These are phyloP conservation scores for Ampelocalamus luodianensis DNA, from an alignment of 176 grass and related monocot genomes.

Conservation along the genomic window DNA sequence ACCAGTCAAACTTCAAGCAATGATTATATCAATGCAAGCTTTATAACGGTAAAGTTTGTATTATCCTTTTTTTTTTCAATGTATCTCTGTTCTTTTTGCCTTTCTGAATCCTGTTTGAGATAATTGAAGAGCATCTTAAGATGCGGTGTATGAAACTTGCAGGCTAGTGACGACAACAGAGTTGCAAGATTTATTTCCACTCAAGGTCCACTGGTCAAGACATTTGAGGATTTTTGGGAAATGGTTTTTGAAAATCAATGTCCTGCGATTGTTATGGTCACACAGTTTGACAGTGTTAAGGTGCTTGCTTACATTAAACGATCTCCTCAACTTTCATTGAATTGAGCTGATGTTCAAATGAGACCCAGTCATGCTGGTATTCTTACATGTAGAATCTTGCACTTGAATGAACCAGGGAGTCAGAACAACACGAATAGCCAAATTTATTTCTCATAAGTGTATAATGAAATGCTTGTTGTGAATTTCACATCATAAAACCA, in stretches of 20 bases:
- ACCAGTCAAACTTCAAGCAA: constrained; percentile 32
- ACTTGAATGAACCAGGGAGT: constrained; percentile 27
- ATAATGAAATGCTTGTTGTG: not conserved
- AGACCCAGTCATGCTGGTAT: constrained; percentile 17
- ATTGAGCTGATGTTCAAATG: constrained; percentile 34
- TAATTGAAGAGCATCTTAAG: constrained; percentile 20
- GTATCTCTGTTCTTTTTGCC: not conserved
- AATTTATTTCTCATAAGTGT: not conserved
- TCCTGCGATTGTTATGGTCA: constrained; percentile 88
- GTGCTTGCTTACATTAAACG: constrained; percentile 53
- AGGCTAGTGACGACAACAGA: constrained; percentile 53
- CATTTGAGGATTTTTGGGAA: constrained; percentile 91
- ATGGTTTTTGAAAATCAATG: constrained; percentile 79
- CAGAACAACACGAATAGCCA: not conserved
- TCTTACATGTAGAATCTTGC: not conserved
- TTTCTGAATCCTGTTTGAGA: not conserved
- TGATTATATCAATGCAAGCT: constrained; percentile 94
- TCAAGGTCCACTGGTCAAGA: constrained; percentile 80
- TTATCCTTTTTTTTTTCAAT: not conserved
- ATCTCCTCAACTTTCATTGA: not conserved
- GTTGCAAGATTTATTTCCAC: constrained; percentile 83
- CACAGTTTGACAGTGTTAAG: constrained; percentile 70
- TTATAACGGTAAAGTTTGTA: constrained; percentile 57
- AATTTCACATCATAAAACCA: constrained; percentile 5
- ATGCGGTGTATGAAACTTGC: constrained; percentile 24